Conservation (phyloP, 805 yeast genomes). For the Ogataea methanolica region DNA sequence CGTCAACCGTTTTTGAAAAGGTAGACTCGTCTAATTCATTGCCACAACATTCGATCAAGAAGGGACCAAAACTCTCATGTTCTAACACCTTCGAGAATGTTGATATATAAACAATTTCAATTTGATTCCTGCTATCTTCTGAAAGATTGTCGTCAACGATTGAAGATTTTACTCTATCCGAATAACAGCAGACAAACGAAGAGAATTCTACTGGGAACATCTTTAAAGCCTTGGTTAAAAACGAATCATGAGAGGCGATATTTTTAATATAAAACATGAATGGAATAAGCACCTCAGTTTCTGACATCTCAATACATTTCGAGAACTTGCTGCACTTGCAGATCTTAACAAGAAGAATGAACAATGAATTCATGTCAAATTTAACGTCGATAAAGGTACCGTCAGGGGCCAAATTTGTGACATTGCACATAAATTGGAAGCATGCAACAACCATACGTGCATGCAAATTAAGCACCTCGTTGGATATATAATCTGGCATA, state of each 20-base stretch:
- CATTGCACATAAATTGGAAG: constrained; percentile 16
- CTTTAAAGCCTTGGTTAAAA: constrained; percentile 6
- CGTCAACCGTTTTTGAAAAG: constrained; percentile 3
- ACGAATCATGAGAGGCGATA: constrained; percentile 7
- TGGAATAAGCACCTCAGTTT: constrained; percentile 3
- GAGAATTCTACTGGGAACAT: constrained; percentile 2
- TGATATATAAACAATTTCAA: constrained; percentile 19
- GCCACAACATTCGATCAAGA: constrained; percentile 9
- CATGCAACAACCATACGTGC: constrained; percentile 7
- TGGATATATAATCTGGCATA: neutral
- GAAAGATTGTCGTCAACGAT: constrained; percentile 7
- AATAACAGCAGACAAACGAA: constrained; percentile 1
- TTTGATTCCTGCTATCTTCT: constrained; percentile 9
- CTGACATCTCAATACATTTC: neutral
- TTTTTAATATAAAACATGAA: constrained; percentile 10
- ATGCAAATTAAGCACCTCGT: constrained; percentile 1
- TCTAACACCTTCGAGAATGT: constrained; percentile 20
- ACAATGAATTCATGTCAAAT: constrained; percentile 4
- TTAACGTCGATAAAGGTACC: constrained; percentile 1
- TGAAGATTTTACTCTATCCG: neutral
- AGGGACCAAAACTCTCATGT: constrained; percentile 32
- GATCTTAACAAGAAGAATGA: constrained; percentile 4
- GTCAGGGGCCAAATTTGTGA: constrained; percentile 8
- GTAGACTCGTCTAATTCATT: neutral
- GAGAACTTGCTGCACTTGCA: constrained; percentile 1